A percentile compares a stretch with the other conserved stretches of the same genome.
phyloP scores from a whole-genome alignment of 2,329 filamentous ascomycete genomes.

The Endoconidiophora laricicola region DNA sequence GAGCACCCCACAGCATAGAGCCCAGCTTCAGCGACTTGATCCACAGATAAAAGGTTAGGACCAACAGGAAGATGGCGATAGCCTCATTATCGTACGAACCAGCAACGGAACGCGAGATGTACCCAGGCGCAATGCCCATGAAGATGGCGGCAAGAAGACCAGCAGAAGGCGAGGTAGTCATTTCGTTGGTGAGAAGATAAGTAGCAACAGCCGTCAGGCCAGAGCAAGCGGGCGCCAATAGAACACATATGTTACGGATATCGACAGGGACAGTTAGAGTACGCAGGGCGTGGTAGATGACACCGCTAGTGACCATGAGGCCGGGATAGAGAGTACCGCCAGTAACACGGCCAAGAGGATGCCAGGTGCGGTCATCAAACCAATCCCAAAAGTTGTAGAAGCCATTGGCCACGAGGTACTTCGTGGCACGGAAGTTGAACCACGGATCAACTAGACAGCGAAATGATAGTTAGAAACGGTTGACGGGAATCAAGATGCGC shows the following conservation, averaged over 20 bases:
- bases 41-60: constrained; percentile 98
- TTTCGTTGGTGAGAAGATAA: constrained; percentile 92
- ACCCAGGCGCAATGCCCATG: constrained; percentile 94
- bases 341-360: constrained; percentile 92
- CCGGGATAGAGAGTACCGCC: constrained; percentile 97
- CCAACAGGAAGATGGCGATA: constrained; percentile 95
- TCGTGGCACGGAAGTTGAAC: constrained; percentile 99
- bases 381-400: constrained; percentile 99
- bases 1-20: constrained; percentile 88
- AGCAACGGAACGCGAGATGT: constrained; percentile 93
- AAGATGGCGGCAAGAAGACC: constrained; percentile 87
- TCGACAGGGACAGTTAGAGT: constrained; percentile 83
- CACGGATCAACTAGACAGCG: constrained; percentile 71
- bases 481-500: neutral
- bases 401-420: constrained; percentile 90
- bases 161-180: constrained; percentile 87
- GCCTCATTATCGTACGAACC: constrained; percentile 99
- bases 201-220: constrained; percentile 83
- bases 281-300: constrained; percentile 86
- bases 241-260: constrained; percentile 95
- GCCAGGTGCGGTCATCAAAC: constrained; percentile 99
- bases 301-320: constrained; percentile 96
- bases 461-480: constrained; percentile 1
- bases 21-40: constrained; percentile 96
- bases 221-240: constrained; percentile 87